A percentile compares a stretch with the other conserved stretches of the same genome.
phyloP scores from a whole-genome alignment of 2,329 filamentous ascomycete species.

The Metarhizium guizhouense region DNA sequence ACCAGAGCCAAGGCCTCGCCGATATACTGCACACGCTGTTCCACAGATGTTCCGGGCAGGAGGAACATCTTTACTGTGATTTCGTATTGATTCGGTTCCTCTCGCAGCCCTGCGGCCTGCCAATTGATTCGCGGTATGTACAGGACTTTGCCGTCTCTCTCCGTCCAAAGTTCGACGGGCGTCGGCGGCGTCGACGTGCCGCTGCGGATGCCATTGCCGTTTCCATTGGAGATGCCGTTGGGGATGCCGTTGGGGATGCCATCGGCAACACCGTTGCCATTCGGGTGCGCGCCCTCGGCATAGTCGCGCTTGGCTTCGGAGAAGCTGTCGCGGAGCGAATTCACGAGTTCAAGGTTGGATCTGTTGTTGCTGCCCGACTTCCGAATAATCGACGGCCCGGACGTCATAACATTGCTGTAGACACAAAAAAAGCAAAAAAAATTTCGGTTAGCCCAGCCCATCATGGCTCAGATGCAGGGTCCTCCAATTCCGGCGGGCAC shows the following conservation, averaged over 20 bases:
- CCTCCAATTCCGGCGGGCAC: background rate
- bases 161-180: constrained; percentile 56
- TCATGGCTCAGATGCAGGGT: constrained; percentile 4
- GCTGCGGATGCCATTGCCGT: constrained; percentile 22
- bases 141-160: constrained; percentile 47
- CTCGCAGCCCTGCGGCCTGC: constrained; percentile 59
- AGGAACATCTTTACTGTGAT: constrained; percentile 96
- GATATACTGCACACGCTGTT: constrained; percentile 60
- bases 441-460: constrained; percentile 2
- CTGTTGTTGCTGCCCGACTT: constrained; percentile 62
- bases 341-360: constrained; percentile 89
- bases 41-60: constrained; percentile 59
- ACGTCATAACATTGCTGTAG: constrained; percentile 70
- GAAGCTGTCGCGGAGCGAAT: constrained; percentile 80
- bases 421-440: background rate
- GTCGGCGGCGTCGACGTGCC: constrained; percentile 15
- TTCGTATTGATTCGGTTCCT: constrained; percentile 80
- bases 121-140: constrained; percentile 76
- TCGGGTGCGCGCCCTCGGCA: constrained; percentile 20
- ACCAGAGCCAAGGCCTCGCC: constrained; percentile 74
- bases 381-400: constrained; percentile 74
- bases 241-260: constrained; percentile 3
- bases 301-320: constrained; percentile 61
- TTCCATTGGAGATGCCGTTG: constrained; percentile 24
- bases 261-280: constrained; percentile 18